Percentiles rank a stretch among this genome's conserved stretches.
These are phyloP conservation scores for Phytophthora citrophthora DNA, from an alignment of 352 stramenopile genomes.

Conservation along the genomic window DNA sequence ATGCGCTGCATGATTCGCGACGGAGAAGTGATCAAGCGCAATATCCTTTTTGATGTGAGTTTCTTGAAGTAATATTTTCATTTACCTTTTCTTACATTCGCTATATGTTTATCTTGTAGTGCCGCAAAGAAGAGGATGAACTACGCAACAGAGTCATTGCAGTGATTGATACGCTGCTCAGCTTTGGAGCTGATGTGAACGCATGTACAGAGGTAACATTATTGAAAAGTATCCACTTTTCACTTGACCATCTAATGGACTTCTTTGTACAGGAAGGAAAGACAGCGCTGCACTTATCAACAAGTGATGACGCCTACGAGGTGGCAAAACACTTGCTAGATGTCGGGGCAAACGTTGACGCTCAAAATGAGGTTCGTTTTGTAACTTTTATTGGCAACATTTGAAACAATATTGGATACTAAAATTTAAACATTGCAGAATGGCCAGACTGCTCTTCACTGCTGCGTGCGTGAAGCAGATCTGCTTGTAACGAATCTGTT, in stretches of 20 bases:
- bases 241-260: neutral
- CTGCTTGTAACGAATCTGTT: constrained; percentile 32
- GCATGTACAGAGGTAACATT: constrained; percentile 12
- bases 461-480: constrained; percentile 25
- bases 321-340: constrained; percentile 25
- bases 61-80: neutral
- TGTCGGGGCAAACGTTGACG: constrained; percentile 2
- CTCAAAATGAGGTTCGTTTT: constrained; percentile 12
- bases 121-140: constrained; percentile 16
- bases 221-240: neutral
- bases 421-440: constrained; percentile 9
- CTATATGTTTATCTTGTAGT: constrained; percentile 5
- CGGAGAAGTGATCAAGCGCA: constrained; percentile 15
- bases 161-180: constrained; percentile 11
- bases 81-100: too few species aligned
- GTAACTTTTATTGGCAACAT: neutral
- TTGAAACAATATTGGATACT: neutral
- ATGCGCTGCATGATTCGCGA: constrained; percentile 29
- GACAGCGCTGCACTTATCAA: constrained; percentile 24
- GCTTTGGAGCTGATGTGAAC: constrained; percentile 12
- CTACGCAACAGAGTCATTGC: constrained; percentile 3
- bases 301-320: constrained; percentile 22
- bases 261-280: constrained; percentile 23
- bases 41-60: constrained; percentile 25
- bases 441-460: constrained; percentile 31